Evolutionary conservation across 2,329 filamentous ascomycete genomes (phyloP).

Genomic region (Colletotrichum musae): DNA sequence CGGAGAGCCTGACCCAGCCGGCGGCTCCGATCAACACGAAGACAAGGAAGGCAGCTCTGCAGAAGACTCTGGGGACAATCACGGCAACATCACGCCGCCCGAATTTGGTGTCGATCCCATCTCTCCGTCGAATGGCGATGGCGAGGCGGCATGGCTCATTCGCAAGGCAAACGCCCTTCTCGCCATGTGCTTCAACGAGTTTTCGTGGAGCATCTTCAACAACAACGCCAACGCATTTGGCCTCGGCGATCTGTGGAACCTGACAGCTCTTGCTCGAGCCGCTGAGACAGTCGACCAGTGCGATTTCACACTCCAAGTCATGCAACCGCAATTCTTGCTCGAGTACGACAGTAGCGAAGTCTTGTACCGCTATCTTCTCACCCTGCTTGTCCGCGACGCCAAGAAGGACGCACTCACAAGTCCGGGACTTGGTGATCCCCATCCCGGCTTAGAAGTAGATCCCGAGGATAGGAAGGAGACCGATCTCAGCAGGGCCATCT

Average conservation of each 20-base stretch:
- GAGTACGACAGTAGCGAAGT: background rate
- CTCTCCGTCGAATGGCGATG: background rate
- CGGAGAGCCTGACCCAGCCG: too few relatives aligned
- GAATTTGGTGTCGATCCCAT: background rate
- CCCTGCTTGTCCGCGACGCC: background rate
- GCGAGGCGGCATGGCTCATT: background rate
- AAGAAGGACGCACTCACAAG: background rate
- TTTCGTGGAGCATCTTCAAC: background rate
- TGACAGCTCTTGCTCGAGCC: slow-evolving; percentile 9
- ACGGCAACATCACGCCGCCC: background rate
- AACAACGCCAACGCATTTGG: background rate
- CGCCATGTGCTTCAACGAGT: background rate
- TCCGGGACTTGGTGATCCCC: background rate
- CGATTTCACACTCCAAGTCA: background rate
- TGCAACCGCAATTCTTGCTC: background rate
- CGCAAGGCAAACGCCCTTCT: background rate
- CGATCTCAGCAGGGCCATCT: background rate
- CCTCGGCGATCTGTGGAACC: background rate
- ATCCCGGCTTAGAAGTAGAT: background rate
- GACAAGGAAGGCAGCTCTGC: background rate
- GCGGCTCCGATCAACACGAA: background rate
- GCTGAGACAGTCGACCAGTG: slow-evolving; percentile 18
- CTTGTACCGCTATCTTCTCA: background rate
- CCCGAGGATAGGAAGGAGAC: background rate
- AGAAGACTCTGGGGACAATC: background rate